Conservation (phyloP, 768 basidiomycete genomes). For the Hypholoma fasciculare region DNA sequence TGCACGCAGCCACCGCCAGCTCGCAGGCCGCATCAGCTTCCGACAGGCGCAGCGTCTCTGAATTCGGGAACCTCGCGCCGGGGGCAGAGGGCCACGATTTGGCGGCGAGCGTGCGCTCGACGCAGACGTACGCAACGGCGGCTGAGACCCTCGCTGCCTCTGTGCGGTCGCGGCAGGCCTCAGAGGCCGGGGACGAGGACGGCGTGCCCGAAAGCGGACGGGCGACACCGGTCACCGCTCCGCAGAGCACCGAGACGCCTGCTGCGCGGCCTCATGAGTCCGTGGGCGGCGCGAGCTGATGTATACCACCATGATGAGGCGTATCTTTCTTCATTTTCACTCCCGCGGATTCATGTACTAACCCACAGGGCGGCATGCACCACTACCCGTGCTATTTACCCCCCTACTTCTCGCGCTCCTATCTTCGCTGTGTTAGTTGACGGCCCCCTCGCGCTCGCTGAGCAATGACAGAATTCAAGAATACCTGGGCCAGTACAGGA, state of each 20-base stretch:
- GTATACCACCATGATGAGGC: neutral
- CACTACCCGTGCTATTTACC: neutral
- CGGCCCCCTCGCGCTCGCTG: too few species aligned
- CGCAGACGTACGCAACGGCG: constrained; percentile 34
- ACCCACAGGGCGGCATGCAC: neutral
- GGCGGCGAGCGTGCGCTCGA: constrained; percentile 24
- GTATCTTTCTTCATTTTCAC: neutral
- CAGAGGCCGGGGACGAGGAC: constrained; percentile 8
- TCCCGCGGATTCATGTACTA: neutral
- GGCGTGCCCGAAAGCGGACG: constrained; percentile 11
- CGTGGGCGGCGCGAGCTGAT: neutral
- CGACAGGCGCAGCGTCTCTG: constrained; percentile 6
- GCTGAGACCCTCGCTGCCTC: constrained; percentile 25
- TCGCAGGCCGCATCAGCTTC: neutral
- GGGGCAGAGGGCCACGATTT: constrained; percentile 19
- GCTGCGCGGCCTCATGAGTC: neutral
- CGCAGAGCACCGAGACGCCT: neutral
- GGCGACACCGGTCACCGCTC: neutral
- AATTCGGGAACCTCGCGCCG: constrained; percentile 16
- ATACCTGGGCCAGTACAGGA: too few species aligned
- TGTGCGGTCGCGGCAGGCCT: neutral
- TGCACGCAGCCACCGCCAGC: neutral
- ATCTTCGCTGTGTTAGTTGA: too few species aligned
- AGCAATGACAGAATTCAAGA: too few species aligned
- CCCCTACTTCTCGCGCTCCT: neutral